Percentiles rank a stretch among this genome's conserved stretches.
Evolutionary conservation across 192 early-diverging fungal species (phyloP).

Genomic region (Gorgonomyces haynaldii): DNA sequence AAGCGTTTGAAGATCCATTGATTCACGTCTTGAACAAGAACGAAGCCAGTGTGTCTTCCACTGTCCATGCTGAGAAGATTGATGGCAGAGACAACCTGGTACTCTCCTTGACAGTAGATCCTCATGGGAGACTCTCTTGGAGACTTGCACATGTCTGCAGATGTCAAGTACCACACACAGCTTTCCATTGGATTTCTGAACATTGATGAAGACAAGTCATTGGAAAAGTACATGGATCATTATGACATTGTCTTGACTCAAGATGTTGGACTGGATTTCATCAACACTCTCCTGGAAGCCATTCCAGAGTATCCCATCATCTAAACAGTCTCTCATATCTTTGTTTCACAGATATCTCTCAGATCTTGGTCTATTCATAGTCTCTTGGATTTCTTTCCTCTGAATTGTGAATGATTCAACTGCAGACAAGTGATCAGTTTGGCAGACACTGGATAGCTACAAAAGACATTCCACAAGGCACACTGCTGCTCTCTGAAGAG

Average conservation of each 20-base stretch:
- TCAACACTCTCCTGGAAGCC: background rate
- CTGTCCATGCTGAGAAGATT: constrained; percentile 29
- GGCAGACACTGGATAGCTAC: too few species aligned
- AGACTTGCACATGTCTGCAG: constrained; percentile 57
- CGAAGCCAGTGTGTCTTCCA: constrained; percentile 38
- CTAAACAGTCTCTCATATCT: too few species aligned
- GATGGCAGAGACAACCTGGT: constrained; percentile 42
- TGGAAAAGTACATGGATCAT: constrained; percentile 34
- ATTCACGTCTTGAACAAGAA: constrained; percentile 67
- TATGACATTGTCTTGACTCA: constrained; percentile 58
- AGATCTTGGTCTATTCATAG: too few species aligned
- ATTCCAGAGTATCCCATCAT: too few species aligned
- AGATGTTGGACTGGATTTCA: constrained; percentile 26
- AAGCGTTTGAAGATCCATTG: constrained; percentile 49
- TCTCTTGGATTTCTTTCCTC: too few species aligned
- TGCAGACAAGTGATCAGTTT: too few species aligned
- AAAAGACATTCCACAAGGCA: too few species aligned
- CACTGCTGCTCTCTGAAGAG: too few species aligned
- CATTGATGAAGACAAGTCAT: constrained; percentile 40
- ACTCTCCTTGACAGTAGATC: too few species aligned
- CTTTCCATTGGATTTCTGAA: constrained; percentile 60
- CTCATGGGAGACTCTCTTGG: constrained; percentile 61
- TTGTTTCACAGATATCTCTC: too few species aligned
- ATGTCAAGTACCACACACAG: constrained; percentile 40
- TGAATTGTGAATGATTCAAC: too few species aligned